Evolutionary conservation across 371 early-diverging fungal genomes (phyloP).

Genomic region (Coemansia sp.): DNA sequence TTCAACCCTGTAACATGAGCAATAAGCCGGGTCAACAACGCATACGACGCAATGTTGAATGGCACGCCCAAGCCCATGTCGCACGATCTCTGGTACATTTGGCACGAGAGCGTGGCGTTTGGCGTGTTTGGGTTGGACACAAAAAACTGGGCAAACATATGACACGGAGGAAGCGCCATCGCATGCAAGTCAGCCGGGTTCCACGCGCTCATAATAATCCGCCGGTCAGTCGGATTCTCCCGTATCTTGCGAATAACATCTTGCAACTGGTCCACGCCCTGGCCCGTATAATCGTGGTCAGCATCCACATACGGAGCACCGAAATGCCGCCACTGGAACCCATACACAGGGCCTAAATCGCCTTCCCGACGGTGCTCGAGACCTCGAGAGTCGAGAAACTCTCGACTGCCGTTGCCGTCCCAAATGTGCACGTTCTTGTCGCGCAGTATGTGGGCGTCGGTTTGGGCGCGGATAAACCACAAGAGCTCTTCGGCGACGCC

Average conservation of each 20-base stretch:
- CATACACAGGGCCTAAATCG: conserved; percentile 99
- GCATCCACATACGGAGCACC: conserved; percentile 92
- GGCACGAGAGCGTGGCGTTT: conserved; percentile 76
- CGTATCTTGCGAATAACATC: conserved; percentile 88
- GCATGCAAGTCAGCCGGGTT: conserved; percentile 89
- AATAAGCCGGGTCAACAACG: conserved; percentile 91
- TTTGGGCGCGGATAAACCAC: conserved; percentile 96
- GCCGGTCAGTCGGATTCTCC: conserved; percentile 86
- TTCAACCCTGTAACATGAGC: conserved; percentile 87
- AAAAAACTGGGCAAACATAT: conserved; percentile 93
- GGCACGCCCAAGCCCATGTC: conserved; percentile 99
- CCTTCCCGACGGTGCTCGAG: conserved; percentile 81
- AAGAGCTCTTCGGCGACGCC: conserved; percentile 96
- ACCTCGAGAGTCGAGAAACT: conserved; percentile 86
- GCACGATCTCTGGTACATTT: conserved; percentile 97
- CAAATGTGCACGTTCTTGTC: conserved; percentile 94
- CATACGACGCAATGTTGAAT: conserved; percentile 99
- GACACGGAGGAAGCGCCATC: conserved; percentile 98
- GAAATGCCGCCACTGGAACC: conserved; percentile 99
- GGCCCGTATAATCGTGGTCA: conserved; percentile 86
- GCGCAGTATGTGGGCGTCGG: conserved; percentile 79
- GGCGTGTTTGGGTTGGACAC: conserved; percentile 65
- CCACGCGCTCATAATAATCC: conserved; percentile 98
- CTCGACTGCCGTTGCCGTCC: conserved; percentile 97
- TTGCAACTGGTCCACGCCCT: conserved; percentile 95